Conservation (phyloP, 2,329 filamentous ascomycete genomes). For the Penicillium paneum region DNA sequence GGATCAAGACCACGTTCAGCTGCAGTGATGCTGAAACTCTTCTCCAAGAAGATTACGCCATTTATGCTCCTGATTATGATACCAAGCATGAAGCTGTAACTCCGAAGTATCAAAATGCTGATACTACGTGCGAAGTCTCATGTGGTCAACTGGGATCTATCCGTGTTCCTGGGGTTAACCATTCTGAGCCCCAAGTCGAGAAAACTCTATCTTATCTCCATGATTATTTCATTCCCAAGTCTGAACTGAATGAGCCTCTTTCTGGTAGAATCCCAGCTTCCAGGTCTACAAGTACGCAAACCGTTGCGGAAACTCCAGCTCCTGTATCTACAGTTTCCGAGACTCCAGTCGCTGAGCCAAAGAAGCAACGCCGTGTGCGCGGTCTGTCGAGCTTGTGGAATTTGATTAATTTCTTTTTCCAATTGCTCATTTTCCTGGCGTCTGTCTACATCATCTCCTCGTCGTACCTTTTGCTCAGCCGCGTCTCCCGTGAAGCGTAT, state of each 20-base stretch:
- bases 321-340: not conserved
- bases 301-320: not conserved
- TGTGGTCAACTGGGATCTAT: too few species aligned
- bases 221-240: not conserved
- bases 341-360: not conserved
- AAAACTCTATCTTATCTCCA: not conserved
- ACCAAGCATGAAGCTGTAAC: not conserved
- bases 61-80: not conserved
- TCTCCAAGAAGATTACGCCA: conserved; percentile 4
- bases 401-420: not conserved
- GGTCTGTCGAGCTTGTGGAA: not conserved
- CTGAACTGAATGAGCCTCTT: not conserved
- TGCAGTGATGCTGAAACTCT: not conserved
- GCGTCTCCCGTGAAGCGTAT: not conserved
- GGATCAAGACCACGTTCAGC: conserved; percentile 16
- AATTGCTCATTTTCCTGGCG: not conserved
- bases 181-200: not conserved
- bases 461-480: not conserved
- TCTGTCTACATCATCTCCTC: not conserved
- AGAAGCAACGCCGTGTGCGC: not conserved
- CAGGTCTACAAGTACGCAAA: not conserved
- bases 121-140: not conserved
- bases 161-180: not conserved
- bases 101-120: not conserved
- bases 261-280: not conserved